Percentiles rank a stretch among this genome's conserved stretches.
Evolutionary conservation across 257 asterid genomes (phyloP).

Genomic region (Eustoma russellianum): DNA sequence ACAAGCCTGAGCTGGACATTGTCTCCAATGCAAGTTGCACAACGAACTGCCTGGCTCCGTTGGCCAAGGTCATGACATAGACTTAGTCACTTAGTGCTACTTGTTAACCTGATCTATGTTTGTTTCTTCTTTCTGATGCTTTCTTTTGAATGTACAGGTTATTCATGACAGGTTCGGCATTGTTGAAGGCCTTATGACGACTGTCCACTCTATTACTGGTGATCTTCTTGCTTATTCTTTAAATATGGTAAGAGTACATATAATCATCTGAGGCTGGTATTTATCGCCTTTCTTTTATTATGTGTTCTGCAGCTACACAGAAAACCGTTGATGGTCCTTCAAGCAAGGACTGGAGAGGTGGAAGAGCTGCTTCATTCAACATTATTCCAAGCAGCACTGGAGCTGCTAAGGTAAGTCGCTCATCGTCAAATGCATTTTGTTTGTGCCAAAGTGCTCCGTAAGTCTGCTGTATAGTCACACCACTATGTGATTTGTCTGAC

Average conservation of each 20-base stretch:
- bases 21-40: constrained; percentile 89
- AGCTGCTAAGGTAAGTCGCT: constrained; percentile 58
- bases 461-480: too few relatives aligned
- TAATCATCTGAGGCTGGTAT: too few relatives aligned
- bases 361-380: constrained; percentile 85
- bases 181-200: constrained; percentile 79
- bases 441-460: too few relatives aligned
- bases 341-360: constrained; percentile 92
- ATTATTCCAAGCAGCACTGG: constrained; percentile 88
- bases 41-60: constrained; percentile 72
- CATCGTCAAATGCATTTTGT: too few relatives aligned
- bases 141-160: constrained; percentile 26
- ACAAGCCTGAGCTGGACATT: constrained; percentile 47
- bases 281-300: not conserved
- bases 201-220: constrained; percentile 74
- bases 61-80: constrained; percentile 46
- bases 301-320: constrained; percentile 38
- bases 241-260: not conserved
- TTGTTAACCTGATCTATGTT: not conserved
- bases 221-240: not conserved
- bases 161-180: constrained; percentile 70
- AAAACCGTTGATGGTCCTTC: constrained; percentile 88
- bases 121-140: not conserved
- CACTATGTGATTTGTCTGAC: too few relatives aligned
- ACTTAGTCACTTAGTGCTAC: not conserved